phyloP scores from a whole-genome alignment of 1,139 yeast genomes.

The Saccharomyces pastorianus region DNA sequence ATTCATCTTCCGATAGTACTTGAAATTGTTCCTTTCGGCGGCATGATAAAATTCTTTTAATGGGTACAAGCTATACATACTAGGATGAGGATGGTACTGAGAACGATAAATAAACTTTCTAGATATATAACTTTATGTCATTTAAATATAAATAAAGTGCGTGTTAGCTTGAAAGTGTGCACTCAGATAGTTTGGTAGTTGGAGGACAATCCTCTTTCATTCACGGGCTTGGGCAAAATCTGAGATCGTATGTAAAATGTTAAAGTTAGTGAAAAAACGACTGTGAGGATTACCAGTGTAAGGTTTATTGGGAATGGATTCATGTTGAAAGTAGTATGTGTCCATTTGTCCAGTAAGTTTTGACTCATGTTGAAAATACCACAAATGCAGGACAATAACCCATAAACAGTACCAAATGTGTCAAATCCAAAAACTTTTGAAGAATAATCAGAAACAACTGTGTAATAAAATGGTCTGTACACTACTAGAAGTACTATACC shows the following conservation, averaged over 20 bases:
- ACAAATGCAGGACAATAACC: constrained; percentile 70
- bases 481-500: constrained; percentile 70
- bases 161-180: background rate
- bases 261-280: constrained; percentile 7
- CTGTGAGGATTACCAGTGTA: constrained; percentile 36
- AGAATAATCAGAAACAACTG: constrained; percentile 83
- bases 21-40: background rate
- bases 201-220: background rate
- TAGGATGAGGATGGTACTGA: too few relatives aligned
- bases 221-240: background rate
- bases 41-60: too few relatives aligned
- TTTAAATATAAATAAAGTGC: background rate
- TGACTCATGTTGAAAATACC: constrained; percentile 72
- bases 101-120: background rate
- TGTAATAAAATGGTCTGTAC: constrained; percentile 85
- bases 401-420: constrained; percentile 89
- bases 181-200: background rate
- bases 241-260: background rate
- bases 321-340: constrained; percentile 58
- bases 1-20: background rate
- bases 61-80: background rate
- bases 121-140: background rate
- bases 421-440: constrained; percentile 91
- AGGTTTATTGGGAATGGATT: constrained; percentile 75
- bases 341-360: constrained; percentile 56